Conservation (phyloP, 73 alveolate species). For the Paramecium tetraurelia region DNA sequence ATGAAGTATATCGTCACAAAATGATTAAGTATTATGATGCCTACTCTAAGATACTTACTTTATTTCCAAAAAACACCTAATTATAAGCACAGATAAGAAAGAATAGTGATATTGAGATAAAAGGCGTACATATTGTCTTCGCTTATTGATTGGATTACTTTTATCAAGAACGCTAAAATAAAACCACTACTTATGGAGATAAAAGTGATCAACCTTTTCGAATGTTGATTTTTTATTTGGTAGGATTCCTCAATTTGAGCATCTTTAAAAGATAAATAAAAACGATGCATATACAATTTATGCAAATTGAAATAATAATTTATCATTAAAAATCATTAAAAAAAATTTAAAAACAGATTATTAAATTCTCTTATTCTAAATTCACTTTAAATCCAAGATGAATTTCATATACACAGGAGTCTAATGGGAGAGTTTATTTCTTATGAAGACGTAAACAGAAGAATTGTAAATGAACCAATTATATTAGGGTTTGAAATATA, state of each 20-base stretch:
- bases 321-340: neutral
- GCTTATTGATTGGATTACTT: neutral
- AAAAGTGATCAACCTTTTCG: neutral
- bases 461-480: too few species aligned
- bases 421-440: neutral
- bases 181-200: neutral
- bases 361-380: too few species aligned
- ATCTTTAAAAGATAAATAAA: neutral
- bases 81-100: neutral
- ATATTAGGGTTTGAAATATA: too few species aligned
- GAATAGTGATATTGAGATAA: neutral
- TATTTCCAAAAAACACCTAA: neutral
- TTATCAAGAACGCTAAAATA: neutral
- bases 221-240: neutral
- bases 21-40: neutral
- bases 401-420: neutral
- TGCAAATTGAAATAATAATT: neutral
- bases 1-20: neutral
- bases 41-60: neutral
- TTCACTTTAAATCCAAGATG: neutral
- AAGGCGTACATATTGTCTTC: neutral
- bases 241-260: neutral
- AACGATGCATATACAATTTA: neutral
- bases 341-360: neutral
- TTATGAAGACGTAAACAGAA: too few species aligned